Evolutionary conservation across 108 stramenopile genomes (phyloP).

Genomic region (Nannochloropsis oceanica): DNA sequence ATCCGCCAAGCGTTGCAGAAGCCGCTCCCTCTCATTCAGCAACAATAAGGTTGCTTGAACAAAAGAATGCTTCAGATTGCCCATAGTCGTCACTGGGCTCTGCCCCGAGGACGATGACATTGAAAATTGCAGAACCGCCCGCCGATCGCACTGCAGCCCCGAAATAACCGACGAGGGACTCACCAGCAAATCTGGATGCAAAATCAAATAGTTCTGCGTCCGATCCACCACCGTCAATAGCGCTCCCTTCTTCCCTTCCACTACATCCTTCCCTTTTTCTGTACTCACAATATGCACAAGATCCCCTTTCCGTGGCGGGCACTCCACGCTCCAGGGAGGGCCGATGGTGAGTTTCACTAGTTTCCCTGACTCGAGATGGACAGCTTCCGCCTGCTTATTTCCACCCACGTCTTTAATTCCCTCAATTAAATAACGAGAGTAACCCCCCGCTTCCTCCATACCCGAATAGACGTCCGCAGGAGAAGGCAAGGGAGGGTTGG

Average conservation of each 20-base stretch:
- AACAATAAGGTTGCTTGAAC: constrained; percentile 18
- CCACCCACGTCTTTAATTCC: background rate
- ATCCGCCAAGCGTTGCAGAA: background rate
- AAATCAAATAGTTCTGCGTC: constrained; percentile 16
- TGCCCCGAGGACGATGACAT: constrained; percentile 13
- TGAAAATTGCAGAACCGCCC: constrained; percentile 18
- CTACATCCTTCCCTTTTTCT: background rate
- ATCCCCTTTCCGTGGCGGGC: background rate
- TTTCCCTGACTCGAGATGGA: background rate
- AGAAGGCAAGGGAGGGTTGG: background rate
- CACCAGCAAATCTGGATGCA: constrained; percentile 34
- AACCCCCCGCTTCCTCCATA: background rate
- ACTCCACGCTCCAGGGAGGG: background rate
- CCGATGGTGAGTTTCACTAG: background rate
- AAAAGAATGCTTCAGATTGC: constrained; percentile 29
- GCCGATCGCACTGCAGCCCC: constrained; percentile 18
- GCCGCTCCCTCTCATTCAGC: background rate
- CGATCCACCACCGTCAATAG: constrained; percentile 9
- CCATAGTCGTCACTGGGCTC: constrained; percentile 18
- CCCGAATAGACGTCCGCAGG: background rate
- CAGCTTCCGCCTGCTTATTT: background rate
- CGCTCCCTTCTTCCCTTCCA: background rate
- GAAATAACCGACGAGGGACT: constrained; percentile 27
- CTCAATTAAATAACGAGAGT: background rate
- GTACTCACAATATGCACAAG: background rate